These are phyloP conservation scores for Vitis labrusca DNA, from an alignment of 164 flowering plant species.

Conservation along the genomic window DNA sequence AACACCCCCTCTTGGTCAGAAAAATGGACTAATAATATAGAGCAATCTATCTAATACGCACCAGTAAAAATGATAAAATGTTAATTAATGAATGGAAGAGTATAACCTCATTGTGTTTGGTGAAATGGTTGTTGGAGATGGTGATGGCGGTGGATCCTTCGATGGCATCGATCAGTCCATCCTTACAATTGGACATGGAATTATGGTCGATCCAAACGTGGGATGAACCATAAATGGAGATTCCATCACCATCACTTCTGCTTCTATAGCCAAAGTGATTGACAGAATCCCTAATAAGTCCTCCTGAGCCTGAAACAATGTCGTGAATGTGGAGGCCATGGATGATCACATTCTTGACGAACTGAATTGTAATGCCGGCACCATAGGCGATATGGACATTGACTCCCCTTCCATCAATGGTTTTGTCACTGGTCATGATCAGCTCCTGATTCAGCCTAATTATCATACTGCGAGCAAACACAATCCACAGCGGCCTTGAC, in stretches of 20 bases:
- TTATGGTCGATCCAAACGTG: constrained; percentile 77
- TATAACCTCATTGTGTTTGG: constrained; percentile 65
- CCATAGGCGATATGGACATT: constrained; percentile 63
- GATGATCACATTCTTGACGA: constrained; percentile 62
- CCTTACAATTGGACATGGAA: constrained; percentile 52
- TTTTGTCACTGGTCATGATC: constrained; percentile 54
- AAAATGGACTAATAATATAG: too few species aligned
- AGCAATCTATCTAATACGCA: too few species aligned
- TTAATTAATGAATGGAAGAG: background rate
- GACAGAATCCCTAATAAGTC: constrained; percentile 57
- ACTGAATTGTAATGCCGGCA: constrained; percentile 69
- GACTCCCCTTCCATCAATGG: constrained; percentile 63
- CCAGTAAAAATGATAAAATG: too few species aligned
- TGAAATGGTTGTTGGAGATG: constrained; percentile 79
- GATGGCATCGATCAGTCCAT: constrained; percentile 74
- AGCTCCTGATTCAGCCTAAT: constrained; percentile 61
- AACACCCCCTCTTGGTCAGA: background rate
- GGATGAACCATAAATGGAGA: constrained; percentile 56
- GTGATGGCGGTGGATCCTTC: constrained; percentile 74
- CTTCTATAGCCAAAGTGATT: constrained; percentile 56
- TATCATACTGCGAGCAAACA: constrained; percentile 46
- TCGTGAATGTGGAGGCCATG: constrained; percentile 67
- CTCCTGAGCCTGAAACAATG: constrained; percentile 46
- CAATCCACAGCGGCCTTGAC: constrained; percentile 68
- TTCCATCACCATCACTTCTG: constrained; percentile 70